These are phyloP conservation scores for Alternaria sp. DNA, from an alignment of 2,329 filamentous ascomycete species.

Conservation along the genomic window DNA sequence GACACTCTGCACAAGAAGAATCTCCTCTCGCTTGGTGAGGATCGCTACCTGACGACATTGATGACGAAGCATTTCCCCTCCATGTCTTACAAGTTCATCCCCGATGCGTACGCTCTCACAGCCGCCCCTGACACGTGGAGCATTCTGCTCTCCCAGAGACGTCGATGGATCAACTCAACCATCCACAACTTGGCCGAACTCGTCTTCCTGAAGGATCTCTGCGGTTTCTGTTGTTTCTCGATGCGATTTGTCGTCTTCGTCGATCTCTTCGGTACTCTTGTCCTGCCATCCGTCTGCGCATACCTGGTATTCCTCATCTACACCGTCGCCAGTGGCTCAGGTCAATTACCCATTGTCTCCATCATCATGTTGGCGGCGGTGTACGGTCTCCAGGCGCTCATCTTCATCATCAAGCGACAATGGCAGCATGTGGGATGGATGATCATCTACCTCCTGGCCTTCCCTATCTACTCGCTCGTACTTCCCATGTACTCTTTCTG, in stretches of 20 bases:
- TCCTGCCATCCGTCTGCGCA: conserved; percentile 84
- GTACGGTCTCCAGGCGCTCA: conserved; percentile 93
- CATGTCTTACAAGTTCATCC: conserved; percentile 96
- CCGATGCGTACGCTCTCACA: conserved; percentile 90
- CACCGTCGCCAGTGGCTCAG: conserved; percentile 68
- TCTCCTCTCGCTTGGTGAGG: conserved; percentile 88
- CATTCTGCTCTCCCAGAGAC: conserved; percentile 93
- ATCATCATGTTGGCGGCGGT: conserved; percentile 88
- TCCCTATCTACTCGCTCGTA: conserved; percentile 89
- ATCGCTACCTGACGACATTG: conserved; percentile 94
- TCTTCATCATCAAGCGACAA: conserved; percentile 95
- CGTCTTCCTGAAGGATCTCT: conserved; percentile 89
- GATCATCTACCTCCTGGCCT: conserved; percentile 97
- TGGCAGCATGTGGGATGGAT: conserved; percentile 99
- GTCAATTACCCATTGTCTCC: conserved; percentile 84
- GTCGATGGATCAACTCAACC: conserved; percentile 99
- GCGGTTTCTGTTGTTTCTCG: conserved; percentile 97
- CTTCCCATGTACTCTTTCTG: conserved; percentile 98
- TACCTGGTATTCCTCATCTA: conserved; percentile 92
- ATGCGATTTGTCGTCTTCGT: conserved; percentile 98
- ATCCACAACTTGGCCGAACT: conserved; percentile 95
- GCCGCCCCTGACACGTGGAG: conserved; percentile 94
- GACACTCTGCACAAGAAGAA: conserved; percentile 98
- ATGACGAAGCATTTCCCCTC: conserved; percentile 98
- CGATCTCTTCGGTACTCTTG: conserved; percentile 90